Evolutionary conservation across 1,284 basidiomycete species (phyloP).

Genomic region (Heliocybe sulcata): DNA sequence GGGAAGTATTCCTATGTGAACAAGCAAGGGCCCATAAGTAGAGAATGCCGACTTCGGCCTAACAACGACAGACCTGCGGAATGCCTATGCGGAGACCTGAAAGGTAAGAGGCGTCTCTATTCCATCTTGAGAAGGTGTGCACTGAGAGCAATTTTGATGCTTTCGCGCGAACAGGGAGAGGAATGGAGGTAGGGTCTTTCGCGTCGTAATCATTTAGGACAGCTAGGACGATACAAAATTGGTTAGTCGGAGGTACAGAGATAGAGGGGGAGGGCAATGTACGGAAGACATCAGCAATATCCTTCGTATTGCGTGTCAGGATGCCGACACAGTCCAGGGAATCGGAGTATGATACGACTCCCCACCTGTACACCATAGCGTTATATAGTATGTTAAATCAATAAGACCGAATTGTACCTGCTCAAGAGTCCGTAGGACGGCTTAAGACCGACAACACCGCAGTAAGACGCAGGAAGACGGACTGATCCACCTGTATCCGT

Average conservation of each 20-base stretch:
- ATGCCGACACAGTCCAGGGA: slow-evolving; percentile 94
- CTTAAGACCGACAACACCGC: slow-evolving; percentile 88
- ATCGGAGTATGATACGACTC: slow-evolving; percentile 90
- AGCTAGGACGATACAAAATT: slow-evolving; percentile 31
- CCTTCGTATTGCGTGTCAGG: slow-evolving; percentile 49
- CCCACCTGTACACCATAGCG: slow-evolving; percentile 52
- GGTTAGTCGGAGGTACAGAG: background rate
- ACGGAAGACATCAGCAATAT: slow-evolving; percentile 59
- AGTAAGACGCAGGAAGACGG: slow-evolving; percentile 90
- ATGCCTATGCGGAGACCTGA: slow-evolving; percentile 52
- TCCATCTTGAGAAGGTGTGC: background rate
- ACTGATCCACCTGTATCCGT: slow-evolving; percentile 97
- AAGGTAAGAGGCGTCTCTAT: slow-evolving; percentile 4
- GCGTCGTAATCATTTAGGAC: slow-evolving; percentile 59
- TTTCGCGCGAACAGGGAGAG: slow-evolving; percentile 30
- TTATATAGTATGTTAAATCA: background rate
- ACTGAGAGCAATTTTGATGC: slow-evolving; percentile 10
- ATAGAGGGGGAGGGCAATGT: slow-evolving; percentile 15
- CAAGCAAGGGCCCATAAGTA: slow-evolving; percentile 5
- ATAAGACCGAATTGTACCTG: slow-evolving; percentile 30
- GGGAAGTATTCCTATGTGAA: slow-evolving; percentile 74
- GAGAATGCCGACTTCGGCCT: slow-evolving; percentile 14
- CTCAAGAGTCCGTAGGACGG: slow-evolving; percentile 92
- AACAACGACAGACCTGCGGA: slow-evolving; percentile 29
- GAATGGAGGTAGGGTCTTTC: slow-evolving; percentile 75